phyloP scores from a whole-genome alignment of 2,329 filamentous ascomycete genomes.

The Pseudogymnoascus sp. region DNA sequence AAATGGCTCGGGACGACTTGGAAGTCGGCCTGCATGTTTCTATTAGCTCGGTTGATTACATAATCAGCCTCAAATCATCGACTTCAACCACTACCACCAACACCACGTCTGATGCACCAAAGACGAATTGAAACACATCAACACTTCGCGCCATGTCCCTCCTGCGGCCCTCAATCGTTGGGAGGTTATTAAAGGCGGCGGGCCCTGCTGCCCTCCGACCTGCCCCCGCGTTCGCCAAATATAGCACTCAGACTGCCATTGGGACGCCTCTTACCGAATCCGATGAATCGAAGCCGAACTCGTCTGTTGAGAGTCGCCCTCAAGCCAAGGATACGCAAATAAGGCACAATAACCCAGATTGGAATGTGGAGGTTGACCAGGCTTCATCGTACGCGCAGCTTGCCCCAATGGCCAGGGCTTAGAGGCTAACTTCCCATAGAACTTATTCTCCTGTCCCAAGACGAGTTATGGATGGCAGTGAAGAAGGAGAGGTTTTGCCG shows the following conservation, averaged over 20 bases:
- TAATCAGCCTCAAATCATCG: conserved; percentile 15
- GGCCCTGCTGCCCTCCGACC: conserved; percentile 30
- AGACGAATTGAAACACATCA: conserved; percentile 12
- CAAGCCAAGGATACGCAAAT: conserved; percentile 16
- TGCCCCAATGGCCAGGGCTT: neutral
- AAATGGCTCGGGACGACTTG: conserved; percentile 14
- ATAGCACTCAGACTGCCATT: conserved; percentile 41
- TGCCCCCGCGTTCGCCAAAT: conserved; percentile 43
- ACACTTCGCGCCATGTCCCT: conserved; percentile 50
- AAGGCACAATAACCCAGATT: conserved; percentile 61
- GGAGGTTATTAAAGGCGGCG: conserved; percentile 44
- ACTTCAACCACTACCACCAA: conserved; percentile 12
- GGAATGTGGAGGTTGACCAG: conserved; percentile 73
- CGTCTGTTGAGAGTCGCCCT: conserved; percentile 15
- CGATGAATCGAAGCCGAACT: conserved; percentile 27
- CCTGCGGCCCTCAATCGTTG: conserved; percentile 49
- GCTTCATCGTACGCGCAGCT: conserved; percentile 68
- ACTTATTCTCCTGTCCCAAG: conserved; percentile 87
- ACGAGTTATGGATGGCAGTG: conserved; percentile 82
- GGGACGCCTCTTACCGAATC: conserved; percentile 34
- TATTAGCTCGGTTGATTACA: conserved; percentile 16
- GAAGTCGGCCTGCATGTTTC: conserved; percentile 13
- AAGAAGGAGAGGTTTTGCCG: conserved; percentile 64
- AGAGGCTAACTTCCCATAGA: conserved; percentile 42
- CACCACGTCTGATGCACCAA: conserved; percentile 10